Conservation (phyloP, 306 rosid species). For the Rosa lucieae region DNA sequence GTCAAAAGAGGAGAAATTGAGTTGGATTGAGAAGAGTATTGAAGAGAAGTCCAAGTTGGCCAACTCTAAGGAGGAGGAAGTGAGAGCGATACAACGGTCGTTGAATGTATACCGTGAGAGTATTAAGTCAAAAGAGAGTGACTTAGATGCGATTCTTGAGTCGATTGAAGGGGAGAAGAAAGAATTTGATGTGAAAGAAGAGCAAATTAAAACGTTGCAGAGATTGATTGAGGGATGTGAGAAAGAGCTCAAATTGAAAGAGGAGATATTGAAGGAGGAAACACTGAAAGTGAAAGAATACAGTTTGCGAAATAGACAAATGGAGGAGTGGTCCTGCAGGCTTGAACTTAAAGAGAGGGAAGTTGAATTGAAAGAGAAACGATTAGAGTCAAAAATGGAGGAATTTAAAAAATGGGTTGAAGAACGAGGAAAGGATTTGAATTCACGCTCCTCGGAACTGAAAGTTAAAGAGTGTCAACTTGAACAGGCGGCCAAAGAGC, state of each 20-base stretch:
- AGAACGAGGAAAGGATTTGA: not conserved
- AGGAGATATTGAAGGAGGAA: not conserved
- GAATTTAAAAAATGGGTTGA: not conserved
- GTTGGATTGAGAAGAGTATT: not conserved
- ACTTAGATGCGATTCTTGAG: not conserved
- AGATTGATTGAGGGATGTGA: constrained; percentile 19
- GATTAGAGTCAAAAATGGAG: not conserved
- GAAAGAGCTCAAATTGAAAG: constrained; percentile 16
- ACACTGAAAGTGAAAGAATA: not conserved
- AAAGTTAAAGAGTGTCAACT: not conserved
- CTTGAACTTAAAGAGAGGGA: not conserved
- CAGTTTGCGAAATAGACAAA: not conserved
- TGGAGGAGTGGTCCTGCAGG: not conserved
- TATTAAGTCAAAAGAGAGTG: not conserved
- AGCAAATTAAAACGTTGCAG: constrained; percentile 13
- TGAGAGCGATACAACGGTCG: not conserved
- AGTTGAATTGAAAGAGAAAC: not conserved
- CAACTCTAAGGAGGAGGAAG: not conserved
- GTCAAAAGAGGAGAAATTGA: not conserved
- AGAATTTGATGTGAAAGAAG: constrained; percentile 27
- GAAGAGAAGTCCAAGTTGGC: not conserved
- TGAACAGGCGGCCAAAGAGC: not conserved
- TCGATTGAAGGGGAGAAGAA: not conserved
- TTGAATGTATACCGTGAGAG: not conserved
- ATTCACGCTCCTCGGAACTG: not conserved